These are phyloP conservation scores for Eurotiales sp. DNA, from an alignment of 2,329 filamentous ascomycete species.

Conservation along the genomic window DNA sequence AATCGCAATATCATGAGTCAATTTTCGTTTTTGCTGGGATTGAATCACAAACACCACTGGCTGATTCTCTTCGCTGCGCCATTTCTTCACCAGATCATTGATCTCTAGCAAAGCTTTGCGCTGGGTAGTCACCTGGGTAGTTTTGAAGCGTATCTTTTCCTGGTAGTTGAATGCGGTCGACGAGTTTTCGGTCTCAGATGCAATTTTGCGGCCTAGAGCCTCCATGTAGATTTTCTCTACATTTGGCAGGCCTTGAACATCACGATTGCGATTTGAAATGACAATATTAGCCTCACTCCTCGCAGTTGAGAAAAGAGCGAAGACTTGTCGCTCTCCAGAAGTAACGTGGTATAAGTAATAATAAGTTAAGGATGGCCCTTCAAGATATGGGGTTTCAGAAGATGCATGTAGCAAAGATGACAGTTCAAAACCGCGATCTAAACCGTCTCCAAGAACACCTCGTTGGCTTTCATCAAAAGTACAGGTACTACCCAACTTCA, in stretches of 20 bases:
- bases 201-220: slow-evolving; percentile 60
- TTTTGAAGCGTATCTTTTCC: slow-evolving; percentile 78
- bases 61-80: slow-evolving; percentile 76
- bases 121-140: slow-evolving; percentile 80
- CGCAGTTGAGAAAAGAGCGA: slow-evolving; percentile 84
- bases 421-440: slow-evolving; percentile 92
- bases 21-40: slow-evolving; percentile 74
- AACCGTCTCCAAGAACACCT: slow-evolving; percentile 84
- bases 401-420: slow-evolving; percentile 66
- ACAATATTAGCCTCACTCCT: slow-evolving; percentile 78
- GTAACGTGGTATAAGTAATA: slow-evolving; percentile 91
- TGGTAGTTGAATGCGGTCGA: slow-evolving; percentile 84
- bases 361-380: slow-evolving; percentile 71
- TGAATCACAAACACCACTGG: slow-evolving; percentile 86
- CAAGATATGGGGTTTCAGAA: slow-evolving; percentile 70
- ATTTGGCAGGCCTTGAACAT: slow-evolving; percentile 83
- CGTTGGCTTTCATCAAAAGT: slow-evolving; percentile 88
- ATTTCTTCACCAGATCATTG: slow-evolving; percentile 81
- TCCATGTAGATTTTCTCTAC: slow-evolving; percentile 84
- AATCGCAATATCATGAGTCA: slow-evolving; percentile 80
- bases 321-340: slow-evolving; percentile 86
- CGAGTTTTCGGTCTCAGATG: slow-evolving; percentile 66
- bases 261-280: slow-evolving; percentile 77
- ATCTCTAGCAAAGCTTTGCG: slow-evolving; percentile 87
- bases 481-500: slow-evolving; percentile 86